A percentile compares a stretch with the other conserved stretches of the same genome.
Conservation (phyloP, 768 basidiomycete species). For the Mycena floridula region DNA sequence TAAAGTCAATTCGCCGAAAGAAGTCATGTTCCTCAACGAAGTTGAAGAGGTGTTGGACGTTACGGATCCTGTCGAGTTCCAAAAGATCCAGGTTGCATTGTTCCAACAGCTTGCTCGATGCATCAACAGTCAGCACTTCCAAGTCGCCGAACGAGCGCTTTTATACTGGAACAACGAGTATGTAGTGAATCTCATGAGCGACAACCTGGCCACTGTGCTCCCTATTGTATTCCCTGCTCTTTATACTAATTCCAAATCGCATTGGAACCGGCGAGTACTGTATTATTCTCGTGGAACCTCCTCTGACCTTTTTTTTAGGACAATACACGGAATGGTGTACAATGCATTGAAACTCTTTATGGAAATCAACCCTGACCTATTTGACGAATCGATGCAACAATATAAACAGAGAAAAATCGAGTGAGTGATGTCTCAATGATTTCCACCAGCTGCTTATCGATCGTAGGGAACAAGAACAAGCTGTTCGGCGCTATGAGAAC, state of each 20-base stretch:
- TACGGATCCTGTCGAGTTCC: slow-evolving; percentile 93
- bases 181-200: slow-evolving; percentile 98
- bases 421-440: slow-evolving; percentile 41
- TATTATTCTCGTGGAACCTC: slow-evolving; percentile 4
- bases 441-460: neutral
- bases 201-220: slow-evolving; percentile 81
- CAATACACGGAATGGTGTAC: slow-evolving; percentile 99
- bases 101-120: slow-evolving; percentile 95
- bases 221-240: slow-evolving; percentile 97
- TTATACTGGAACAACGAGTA: slow-evolving; percentile 99
- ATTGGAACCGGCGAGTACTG: slow-evolving; percentile 90
- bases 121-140: slow-evolving; percentile 99
- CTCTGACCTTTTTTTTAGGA: slow-evolving; percentile 52
- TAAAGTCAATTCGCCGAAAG: slow-evolving; percentile 98
- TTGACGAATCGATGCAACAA: slow-evolving; percentile 89
- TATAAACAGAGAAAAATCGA: slow-evolving; percentile 84
- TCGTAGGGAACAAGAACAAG: slow-evolving; percentile 80
- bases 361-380: slow-evolving; percentile 97
- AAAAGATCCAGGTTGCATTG: slow-evolving; percentile 87
- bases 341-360: slow-evolving; percentile 97
- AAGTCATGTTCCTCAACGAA: slow-evolving; percentile 99
- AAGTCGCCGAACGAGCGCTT: slow-evolving; percentile 94
- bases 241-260: slow-evolving; percentile 92
- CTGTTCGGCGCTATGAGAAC: slow-evolving; percentile 77
- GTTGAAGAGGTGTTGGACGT: slow-evolving; percentile 99